These are phyloP conservation scores for Cardamine occulta DNA, from an alignment of 345 rosid species.

Conservation along the genomic window DNA sequence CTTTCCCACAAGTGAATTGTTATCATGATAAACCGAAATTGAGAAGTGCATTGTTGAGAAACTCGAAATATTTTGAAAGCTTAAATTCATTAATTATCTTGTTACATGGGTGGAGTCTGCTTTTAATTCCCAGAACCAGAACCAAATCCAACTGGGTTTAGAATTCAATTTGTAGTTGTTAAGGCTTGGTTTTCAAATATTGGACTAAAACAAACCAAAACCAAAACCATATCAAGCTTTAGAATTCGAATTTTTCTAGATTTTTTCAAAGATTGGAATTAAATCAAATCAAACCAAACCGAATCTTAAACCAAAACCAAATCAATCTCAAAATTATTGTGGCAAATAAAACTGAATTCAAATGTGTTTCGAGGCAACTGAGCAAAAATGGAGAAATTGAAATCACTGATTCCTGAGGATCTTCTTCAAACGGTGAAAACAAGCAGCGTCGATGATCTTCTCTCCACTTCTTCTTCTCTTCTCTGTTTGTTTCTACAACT, in stretches of 20 bases:
- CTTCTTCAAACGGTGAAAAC: conserved; percentile 49
- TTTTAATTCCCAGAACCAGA: neutral
- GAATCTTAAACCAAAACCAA: neutral
- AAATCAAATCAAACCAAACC: too few relatives aligned
- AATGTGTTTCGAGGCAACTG: neutral
- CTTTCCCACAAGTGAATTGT: neutral
- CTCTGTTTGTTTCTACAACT: conserved; percentile 18
- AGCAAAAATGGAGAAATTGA: conserved; percentile 49
- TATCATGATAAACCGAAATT: neutral
- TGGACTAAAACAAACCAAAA: neutral
- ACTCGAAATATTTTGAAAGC: neutral
- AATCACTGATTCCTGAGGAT: conserved; percentile 54
- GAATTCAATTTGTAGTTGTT: neutral
- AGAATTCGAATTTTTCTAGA: too few relatives aligned
- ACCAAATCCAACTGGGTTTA: neutral
- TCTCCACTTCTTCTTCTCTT: conserved; percentile 55
- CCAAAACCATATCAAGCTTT: too few relatives aligned
- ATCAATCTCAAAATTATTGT: neutral
- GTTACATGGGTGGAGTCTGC: neutral
- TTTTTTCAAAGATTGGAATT: too few relatives aligned
- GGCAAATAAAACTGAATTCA: neutral
- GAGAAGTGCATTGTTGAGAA: neutral
- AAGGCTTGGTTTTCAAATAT: neutral
- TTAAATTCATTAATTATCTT: neutral
- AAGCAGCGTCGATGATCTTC: conserved; percentile 56